Evolutionary conservation across 108 stramenopile species (phyloP).

Genomic region (Pseudonitzschia delicatissima): DNA sequence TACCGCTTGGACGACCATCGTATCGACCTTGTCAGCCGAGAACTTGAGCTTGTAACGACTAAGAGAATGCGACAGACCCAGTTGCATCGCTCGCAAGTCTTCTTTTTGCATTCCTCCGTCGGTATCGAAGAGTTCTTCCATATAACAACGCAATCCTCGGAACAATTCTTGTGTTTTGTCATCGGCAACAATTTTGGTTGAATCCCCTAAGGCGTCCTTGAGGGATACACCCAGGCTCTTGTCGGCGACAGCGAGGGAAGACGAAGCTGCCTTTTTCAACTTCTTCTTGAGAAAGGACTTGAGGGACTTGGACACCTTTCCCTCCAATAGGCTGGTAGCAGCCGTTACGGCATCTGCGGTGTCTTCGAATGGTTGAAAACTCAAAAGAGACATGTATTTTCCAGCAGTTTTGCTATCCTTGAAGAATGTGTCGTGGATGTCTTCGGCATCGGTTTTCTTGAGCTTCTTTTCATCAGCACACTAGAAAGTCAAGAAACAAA

Average conservation of each 20-base stretch:
- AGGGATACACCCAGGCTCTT: slow-evolving; percentile 83
- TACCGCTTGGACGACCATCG: slow-evolving; percentile 99
- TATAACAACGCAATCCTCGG: slow-evolving; percentile 91
- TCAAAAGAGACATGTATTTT: slow-evolving; percentile 78
- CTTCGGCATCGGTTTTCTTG: slow-evolving; percentile 75
- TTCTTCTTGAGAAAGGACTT: slow-evolving; percentile 97
- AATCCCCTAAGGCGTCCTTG: slow-evolving; percentile 89
- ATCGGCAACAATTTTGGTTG: slow-evolving; percentile 46
- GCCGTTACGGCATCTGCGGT: slow-evolving; percentile 98
- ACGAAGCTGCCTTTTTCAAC: slow-evolving; percentile 80
- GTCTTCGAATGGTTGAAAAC: slow-evolving; percentile 95
- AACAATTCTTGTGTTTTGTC: slow-evolving; percentile 91
- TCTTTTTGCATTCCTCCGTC: slow-evolving; percentile 44
- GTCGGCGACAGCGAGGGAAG: slow-evolving; percentile 93
- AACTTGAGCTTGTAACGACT: slow-evolving; percentile 99
- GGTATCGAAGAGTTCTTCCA: slow-evolving; percentile 89
- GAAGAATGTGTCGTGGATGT: slow-evolving; percentile 89
- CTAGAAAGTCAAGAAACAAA: slow-evolving; percentile 20
- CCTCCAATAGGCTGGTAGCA: slow-evolving; percentile 92
- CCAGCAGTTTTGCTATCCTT: slow-evolving; percentile 69
- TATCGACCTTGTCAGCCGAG: slow-evolving; percentile 99
- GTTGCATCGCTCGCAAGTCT: slow-evolving; percentile 90
- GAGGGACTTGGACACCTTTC: slow-evolving; percentile 90
- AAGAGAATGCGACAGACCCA: slow-evolving; percentile 95
- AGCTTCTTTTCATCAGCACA: slow-evolving; percentile 89